Evolutionary conservation across 441 rosid genomes (phyloP).

Genomic region (Metrosideros polymorpha): DNA sequence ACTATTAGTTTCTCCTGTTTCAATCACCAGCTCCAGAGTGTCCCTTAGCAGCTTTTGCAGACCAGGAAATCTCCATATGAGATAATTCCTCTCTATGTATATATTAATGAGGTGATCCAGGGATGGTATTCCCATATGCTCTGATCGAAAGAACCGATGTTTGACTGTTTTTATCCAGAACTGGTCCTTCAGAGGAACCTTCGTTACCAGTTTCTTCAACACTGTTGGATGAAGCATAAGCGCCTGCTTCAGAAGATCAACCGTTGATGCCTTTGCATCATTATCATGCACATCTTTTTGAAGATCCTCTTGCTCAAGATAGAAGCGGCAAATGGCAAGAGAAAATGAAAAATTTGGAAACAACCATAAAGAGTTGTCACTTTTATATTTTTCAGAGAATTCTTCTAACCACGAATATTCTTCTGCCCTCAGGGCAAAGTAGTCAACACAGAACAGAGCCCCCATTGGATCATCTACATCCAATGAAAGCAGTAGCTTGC

Average conservation of each 20-base stretch:
- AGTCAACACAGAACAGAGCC: constrained; percentile 82
- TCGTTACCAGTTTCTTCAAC: constrained; percentile 59
- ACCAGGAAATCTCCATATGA: constrained; percentile 89
- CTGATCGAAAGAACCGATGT: constrained; percentile 49
- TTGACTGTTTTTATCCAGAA: constrained; percentile 61
- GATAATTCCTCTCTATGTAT: constrained; percentile 74
- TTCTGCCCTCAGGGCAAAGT: constrained; percentile 79
- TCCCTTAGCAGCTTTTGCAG: constrained; percentile 59
- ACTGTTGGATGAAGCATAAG: constrained; percentile 83
- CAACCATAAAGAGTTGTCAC: constrained; percentile 77
- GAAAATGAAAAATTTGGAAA: constrained; percentile 83
- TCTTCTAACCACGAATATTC: constrained; percentile 76
- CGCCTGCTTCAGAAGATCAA: constrained; percentile 82
- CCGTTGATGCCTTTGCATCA: constrained; percentile 42
- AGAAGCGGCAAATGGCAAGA: constrained; percentile 71
- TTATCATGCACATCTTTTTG: constrained; percentile 14
- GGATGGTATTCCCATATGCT: constrained; percentile 55
- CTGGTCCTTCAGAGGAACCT: constrained; percentile 82
- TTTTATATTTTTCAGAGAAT: constrained; percentile 62
- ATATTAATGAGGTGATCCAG: constrained; percentile 73
- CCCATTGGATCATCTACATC: constrained; percentile 84
- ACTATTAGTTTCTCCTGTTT: constrained; percentile 42
- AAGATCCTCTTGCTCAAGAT: constrained; percentile 46
- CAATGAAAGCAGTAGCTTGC: constrained; percentile 72
- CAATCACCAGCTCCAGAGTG: constrained; percentile 42